These are phyloP conservation scores for Rhodotorula kratochvilovae DNA, from an alignment of 768 basidiomycete species.

Conservation along the genomic window DNA sequence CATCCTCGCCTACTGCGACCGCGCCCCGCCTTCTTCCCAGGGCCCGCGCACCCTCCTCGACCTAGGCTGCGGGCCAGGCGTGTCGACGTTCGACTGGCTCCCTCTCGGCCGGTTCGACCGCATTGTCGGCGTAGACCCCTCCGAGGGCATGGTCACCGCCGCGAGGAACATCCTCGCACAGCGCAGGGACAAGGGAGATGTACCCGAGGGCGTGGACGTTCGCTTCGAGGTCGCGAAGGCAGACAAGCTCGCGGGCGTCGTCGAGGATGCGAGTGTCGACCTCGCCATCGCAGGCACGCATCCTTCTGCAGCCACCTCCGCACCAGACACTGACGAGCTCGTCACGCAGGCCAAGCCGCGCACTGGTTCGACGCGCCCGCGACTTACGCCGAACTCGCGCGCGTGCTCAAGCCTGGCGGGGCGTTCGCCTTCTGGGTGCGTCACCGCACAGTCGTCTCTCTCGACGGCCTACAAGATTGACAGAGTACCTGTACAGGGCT, in stretches of 20 bases:
- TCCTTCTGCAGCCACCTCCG: not conserved
- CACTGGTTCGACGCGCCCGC: constrained; percentile 77
- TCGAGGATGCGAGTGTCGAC: constrained; percentile 60
- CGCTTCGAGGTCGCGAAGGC: constrained; percentile 48
- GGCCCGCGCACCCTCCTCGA: constrained; percentile 10
- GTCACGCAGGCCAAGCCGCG: constrained; percentile 61
- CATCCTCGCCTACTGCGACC: constrained; percentile 8
- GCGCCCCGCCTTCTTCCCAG: not conserved
- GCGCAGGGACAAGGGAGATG: constrained; percentile 37
- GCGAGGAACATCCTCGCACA: not conserved
- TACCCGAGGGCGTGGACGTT: constrained; percentile 46
- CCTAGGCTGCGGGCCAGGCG: constrained; percentile 24
- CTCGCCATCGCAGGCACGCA: constrained; percentile 61
- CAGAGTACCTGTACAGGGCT: too few relatives aligned
- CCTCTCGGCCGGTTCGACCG: constrained; percentile 52
- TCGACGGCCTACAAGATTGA: not conserved
- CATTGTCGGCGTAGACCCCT: constrained; percentile 73
- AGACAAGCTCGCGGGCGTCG: constrained; percentile 53
- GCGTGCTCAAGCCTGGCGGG: constrained; percentile 61
- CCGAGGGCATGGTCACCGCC: constrained; percentile 65
- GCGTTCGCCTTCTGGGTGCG: constrained; percentile 70
- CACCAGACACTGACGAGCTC: not conserved
- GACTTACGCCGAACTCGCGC: constrained; percentile 64
- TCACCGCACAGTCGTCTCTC: not conserved
- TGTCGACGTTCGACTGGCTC: constrained; percentile 56